Percentiles rank a stretch among this genome's conserved stretches.
Evolutionary conservation across 768 basidiomycete genomes (phyloP).

Genomic region (Stropharia rugosoannulata): DNA sequence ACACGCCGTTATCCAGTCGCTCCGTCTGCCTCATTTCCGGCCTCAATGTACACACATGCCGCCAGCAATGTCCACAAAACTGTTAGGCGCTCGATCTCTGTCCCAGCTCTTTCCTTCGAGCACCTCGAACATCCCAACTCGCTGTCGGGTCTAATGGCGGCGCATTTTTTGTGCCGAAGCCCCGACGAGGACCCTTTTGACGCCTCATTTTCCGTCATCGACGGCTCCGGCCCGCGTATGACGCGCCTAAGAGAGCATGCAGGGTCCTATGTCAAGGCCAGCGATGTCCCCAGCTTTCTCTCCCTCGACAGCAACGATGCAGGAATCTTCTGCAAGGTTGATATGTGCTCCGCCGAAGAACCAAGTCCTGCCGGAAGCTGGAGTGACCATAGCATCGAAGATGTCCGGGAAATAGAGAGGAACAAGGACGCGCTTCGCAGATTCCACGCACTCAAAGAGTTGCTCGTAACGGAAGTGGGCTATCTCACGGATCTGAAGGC

Average conservation of each 20-base stretch:
- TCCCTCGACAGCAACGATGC: slow-evolving; percentile 5
- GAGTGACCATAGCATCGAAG: slow-evolving; percentile 27
- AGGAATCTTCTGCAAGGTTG: slow-evolving; percentile 16
- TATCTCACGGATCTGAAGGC: slow-evolving; percentile 79
- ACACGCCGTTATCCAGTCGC: slow-evolving; percentile 32
- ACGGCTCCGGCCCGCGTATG: slow-evolving; percentile 14
- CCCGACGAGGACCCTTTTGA: slow-evolving; percentile 15
- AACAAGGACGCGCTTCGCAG: slow-evolving; percentile 47
- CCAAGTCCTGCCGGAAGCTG: slow-evolving; percentile 24
- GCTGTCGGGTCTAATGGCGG: slow-evolving; percentile 15
- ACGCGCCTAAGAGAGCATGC: slow-evolving; percentile 1
- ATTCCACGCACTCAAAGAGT: slow-evolving; percentile 80
- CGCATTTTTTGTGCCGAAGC: slow-evolving; percentile 13
- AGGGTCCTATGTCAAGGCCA: slow-evolving; percentile 26
- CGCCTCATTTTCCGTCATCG: slow-evolving; percentile 14
- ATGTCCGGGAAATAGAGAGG: slow-evolving; percentile 29
- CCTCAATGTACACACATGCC: slow-evolving; percentile 34
- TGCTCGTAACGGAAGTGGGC: slow-evolving; percentile 80
- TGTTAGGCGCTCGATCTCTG: slow-evolving; percentile 40
- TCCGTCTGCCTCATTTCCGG: slow-evolving; percentile 48
- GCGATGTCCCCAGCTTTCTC: slow-evolving; percentile 25
- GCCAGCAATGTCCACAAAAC: slow-evolving; percentile 16
- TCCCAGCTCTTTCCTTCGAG: slow-evolving; percentile 33
- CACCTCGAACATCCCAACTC: slow-evolving; percentile 16
- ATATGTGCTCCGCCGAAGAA: slow-evolving; percentile 8